Evolutionary conservation across 805 yeast species (phyloP), one percentile per base, ranked within the genome.

Genomic region (Yamadazyma endophytica): DNA sequence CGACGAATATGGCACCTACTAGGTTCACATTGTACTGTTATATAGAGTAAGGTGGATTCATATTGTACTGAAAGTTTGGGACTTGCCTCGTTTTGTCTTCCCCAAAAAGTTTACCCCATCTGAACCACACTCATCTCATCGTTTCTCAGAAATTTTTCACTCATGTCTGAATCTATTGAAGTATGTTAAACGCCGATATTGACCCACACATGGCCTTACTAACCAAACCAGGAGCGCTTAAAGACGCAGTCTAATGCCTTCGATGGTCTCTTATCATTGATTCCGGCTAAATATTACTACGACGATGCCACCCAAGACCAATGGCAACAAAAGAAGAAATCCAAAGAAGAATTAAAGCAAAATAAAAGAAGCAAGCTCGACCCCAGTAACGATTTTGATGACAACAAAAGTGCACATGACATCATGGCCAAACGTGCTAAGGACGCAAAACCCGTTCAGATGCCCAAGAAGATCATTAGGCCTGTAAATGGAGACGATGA

Each of bases 231-330:
- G 79, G 92, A 84, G 52, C 77, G 95, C 43, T 71, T 84, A 45
- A 79, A 82, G 58, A 76, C 77, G 19, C 88, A 82, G 51, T 79
- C 92, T 9, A 65, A 77, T 31, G 87, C 96, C 4, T 90, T 90
- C 55, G 86, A 85, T 52, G 95, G 97, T 15, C 65, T 90, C 31
- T 66, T 90, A 37, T 86, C 96, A 13, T 65, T 90, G 56, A 89
- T 90, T 36, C 97, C 97, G 3, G 95, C 97, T 3, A 87, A 88
- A 52, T 88, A 82, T 51, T 90, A 90, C 55, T 88, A 85, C 54
- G 96, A 89, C 55, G 96, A 84, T 23, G 90, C 85, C 36, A 81
- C 90, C 2, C 79, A 82, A 47, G 80, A 81, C 31, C 97, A 90
- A 59, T 89, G 97, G 97, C 79, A 81, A 46, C 82, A 80, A 46